Evolutionary conservation across 306 rosid genomes (phyloP).

Genomic region (Herpetospermum pedunculosum): DNA sequence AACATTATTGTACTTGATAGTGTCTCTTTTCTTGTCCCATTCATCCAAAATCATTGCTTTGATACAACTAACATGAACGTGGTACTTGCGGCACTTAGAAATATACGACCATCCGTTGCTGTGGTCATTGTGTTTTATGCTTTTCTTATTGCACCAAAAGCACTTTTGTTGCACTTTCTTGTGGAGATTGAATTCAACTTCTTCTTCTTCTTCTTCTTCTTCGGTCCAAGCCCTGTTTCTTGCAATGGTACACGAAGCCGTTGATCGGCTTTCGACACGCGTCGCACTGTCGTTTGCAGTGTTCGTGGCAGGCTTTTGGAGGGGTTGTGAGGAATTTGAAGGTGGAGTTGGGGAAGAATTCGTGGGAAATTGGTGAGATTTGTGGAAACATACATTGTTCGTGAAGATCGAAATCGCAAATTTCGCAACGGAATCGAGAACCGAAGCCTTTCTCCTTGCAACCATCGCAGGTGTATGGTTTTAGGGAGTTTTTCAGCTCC

Average conservation of each 20-base stretch:
- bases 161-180: not conserved
- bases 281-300: not conserved
- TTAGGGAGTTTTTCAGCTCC: not conserved
- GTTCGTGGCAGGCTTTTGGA: not conserved
- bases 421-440: constrained; percentile 8
- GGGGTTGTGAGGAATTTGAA: not conserved
- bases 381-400: not conserved
- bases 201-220: not conserved
- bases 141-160: not conserved
- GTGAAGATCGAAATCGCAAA: constrained; percentile 10
- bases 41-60: not conserved
- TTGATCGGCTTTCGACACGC: not conserved
- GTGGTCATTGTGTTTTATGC: not conserved
- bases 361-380: not conserved
- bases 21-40: not conserved
- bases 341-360: not conserved
- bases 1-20: not conserved
- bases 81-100: not conserved
- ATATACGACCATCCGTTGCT: constrained; percentile 13
- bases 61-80: constrained; percentile 9
- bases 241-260: not conserved
- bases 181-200: not conserved
- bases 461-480: constrained; percentile 2
- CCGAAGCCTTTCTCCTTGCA: constrained; percentile 12
- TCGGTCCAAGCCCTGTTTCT: not conserved